These are phyloP conservation scores for Clavispora carvajalis DNA, from an alignment of 805 yeast genomes.

Conservation along the genomic window DNA sequence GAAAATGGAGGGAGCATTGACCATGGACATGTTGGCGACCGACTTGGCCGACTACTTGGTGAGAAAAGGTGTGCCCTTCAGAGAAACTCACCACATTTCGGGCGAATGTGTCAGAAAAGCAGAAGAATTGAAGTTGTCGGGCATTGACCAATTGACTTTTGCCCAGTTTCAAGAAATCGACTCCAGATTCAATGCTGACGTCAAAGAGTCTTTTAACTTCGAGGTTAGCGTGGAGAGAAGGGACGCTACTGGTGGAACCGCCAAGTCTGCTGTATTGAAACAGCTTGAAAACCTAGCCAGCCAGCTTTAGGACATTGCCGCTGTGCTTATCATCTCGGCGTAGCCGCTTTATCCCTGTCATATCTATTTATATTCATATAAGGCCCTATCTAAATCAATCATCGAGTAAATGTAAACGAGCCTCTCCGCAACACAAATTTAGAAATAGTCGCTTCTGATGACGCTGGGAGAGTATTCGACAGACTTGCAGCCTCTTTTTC, in stretches of 20 bases:
- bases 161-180: conserved; percentile 81
- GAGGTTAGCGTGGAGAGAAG: conserved; percentile 96
- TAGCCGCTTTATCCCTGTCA: background rate
- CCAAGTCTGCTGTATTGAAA: conserved; percentile 77
- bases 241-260: conserved; percentile 95
- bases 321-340: background rate
- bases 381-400: background rate
- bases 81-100: conserved; percentile 98
- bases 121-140: conserved; percentile 69
- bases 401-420: background rate
- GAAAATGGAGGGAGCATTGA: conserved; percentile 80
- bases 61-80: conserved; percentile 96
- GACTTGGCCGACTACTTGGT: conserved; percentile 97
- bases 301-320: conserved; percentile 10
- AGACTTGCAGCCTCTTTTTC: background rate
- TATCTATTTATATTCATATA: background rate
- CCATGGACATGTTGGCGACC: conserved; percentile 99
- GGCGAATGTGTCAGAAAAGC: conserved; percentile 95
- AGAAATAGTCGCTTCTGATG: background rate
- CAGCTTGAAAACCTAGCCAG: conserved; percentile 48
- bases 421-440: background rate
- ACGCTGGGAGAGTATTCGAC: background rate
- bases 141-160: conserved; percentile 78
- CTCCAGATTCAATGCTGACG: conserved; percentile 73
- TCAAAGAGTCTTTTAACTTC: conserved; percentile 79